Evolutionary conservation across 371 early-diverging fungal genomes (phyloP), one percentile per base, ranked within the genome.

Genomic region (Lichtheimia corymbifera): DNA sequence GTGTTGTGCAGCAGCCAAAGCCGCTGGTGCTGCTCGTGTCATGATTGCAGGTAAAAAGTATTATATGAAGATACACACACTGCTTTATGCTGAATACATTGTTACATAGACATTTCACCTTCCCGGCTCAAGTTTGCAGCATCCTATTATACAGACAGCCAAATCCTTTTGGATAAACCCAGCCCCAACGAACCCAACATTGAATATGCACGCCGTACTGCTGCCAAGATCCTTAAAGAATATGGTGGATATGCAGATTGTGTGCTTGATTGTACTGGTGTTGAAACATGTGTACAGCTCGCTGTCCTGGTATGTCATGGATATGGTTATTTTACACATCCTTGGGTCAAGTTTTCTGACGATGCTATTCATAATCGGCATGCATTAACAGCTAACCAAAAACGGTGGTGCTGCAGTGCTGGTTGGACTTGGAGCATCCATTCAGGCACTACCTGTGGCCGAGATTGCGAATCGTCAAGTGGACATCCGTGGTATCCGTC

Each of bases 201-300:
- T 30, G 78, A 71, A 15, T 80, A 74, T 60, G 66, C 79, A 4
- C 63, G 65, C 7, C 65, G 68, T 41, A 71, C 65, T 14, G 63
- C 72, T 5, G 30, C 60, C 5, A 50, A 65, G 0, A 65, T 80
- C 2, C 18, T 65, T 9, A 17, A 52, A 20, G 25, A 42, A n/a
- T 7, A 41, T n/a, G 76, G 65, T 22, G 54, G 67, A 47, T 63
- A 67, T 20, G 63, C 65, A 35, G 70, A 80, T 55, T 69, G 71
- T 15, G 79, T 80, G 1, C 66, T 82, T 59, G 83, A 82, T 47
- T 77, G 78, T 60, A 74, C 75, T n/a, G 83, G 83, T 30, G 83
- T 72, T n/a, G 83, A 82, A 58, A 73, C 78, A 13, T 80, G 78
- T 62, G 80, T 78, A 15, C 80, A 80, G 50, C 76, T 72, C 66